phyloP scores from a whole-genome alignment of 495 filamentous ascomycete species.

The Aspergillus cavernicola region DNA sequence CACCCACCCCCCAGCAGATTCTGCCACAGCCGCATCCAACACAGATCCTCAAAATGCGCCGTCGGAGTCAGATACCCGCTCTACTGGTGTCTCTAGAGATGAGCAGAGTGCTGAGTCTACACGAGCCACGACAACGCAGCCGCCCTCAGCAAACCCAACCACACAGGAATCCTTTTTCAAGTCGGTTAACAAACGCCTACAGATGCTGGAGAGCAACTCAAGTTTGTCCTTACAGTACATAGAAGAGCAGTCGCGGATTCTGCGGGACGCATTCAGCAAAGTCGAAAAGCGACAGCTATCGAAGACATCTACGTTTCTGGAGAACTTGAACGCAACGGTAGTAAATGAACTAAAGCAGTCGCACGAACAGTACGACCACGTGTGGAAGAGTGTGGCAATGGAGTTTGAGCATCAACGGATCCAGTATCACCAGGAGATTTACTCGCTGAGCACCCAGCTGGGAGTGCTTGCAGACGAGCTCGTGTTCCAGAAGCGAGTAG shows the following conservation, averaged over 20 bases:
- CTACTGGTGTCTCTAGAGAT: constrained; percentile 24
- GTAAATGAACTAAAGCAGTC: constrained; percentile 79
- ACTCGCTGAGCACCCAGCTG: constrained; percentile 76
- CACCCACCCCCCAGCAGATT: constrained; percentile 12
- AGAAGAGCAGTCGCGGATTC: constrained; percentile 87
- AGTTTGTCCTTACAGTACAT: constrained; percentile 94
- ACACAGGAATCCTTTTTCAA: constrained; percentile 98
- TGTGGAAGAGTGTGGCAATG: constrained; percentile 92
- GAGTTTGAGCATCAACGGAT: constrained; percentile 85
- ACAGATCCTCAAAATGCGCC: constrained; percentile 23
- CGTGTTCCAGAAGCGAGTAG: constrained; percentile 92
- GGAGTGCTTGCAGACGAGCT: constrained; percentile 89
- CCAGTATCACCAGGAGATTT: constrained; percentile 73
- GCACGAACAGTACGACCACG: constrained; percentile 84
- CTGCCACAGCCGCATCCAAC: constrained; percentile 20
- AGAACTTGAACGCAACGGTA: constrained; percentile 80
- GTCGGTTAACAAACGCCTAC: constrained; percentile 85
- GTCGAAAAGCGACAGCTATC: constrained; percentile 84
- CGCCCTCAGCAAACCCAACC: constrained; percentile 65
- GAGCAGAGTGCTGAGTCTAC: constrained; percentile 37
- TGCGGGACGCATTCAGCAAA: constrained; percentile 86
- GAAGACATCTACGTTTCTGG: constrained; percentile 78
- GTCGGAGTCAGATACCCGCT: constrained; percentile 22
- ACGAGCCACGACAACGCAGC: constrained; percentile 50
- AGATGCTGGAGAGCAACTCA: constrained; percentile 86